These are phyloP conservation scores for Cladosporium phlei DNA, from an alignment of 2,329 filamentous ascomycete species.

Conservation along the genomic window DNA sequence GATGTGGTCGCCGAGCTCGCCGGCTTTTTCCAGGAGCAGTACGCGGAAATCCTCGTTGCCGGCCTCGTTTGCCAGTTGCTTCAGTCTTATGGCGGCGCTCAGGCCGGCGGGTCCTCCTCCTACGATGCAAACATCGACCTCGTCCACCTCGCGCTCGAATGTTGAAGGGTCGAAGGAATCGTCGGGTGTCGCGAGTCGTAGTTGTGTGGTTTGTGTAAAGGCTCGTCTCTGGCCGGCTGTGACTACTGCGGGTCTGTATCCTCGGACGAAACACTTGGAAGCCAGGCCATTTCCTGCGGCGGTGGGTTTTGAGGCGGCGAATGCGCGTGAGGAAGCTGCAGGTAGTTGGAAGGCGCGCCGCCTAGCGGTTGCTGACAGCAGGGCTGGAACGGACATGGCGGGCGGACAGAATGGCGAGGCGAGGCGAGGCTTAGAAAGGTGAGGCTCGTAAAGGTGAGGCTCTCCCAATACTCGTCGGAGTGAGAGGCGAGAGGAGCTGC, in stretches of 20 bases:
- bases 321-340: conserved; percentile 12
- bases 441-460: background rate
- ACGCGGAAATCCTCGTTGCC: conserved; percentile 96
- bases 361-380: conserved; percentile 20
- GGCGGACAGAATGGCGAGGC: conserved; percentile 2
- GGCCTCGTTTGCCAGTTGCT: conserved; percentile 89
- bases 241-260: conserved; percentile 30
- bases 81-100: conserved; percentile 86
- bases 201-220: conserved; percentile 26
- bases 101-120: conserved; percentile 93
- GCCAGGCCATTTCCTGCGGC: conserved; percentile 14
- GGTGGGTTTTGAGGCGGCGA: conserved; percentile 14
- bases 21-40: conserved; percentile 87
- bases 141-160: conserved; percentile 81
- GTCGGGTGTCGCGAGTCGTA: conserved; percentile 33
- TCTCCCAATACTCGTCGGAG: too few species aligned
- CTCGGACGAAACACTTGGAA: conserved; percentile 22
- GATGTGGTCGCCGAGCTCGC: conserved; percentile 90
- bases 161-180: conserved; percentile 43
- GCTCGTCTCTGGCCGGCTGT: conserved; percentile 33
- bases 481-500: conserved; percentile 2
- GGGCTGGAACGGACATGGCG: conserved; percentile 21
- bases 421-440: background rate
- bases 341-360: conserved; percentile 15
- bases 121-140: conserved; percentile 95